Percentiles rank a stretch among this genome's conserved stretches.
Evolutionary conservation across 768 basidiomycete species (phyloP).

Genomic region (Cystobasidium ongulense): DNA sequence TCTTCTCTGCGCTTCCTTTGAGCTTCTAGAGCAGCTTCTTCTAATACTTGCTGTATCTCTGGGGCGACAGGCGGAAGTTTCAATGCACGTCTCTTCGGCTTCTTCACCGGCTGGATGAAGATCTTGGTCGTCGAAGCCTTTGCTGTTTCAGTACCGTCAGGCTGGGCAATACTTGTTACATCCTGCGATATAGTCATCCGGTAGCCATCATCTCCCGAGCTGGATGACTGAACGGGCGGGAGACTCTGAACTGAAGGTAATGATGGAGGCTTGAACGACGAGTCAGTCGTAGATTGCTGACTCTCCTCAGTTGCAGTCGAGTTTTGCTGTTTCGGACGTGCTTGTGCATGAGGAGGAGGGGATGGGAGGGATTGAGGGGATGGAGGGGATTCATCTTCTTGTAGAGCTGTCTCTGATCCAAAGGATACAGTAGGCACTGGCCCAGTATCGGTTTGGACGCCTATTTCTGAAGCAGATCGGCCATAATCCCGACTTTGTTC

Average conservation of each 20-base stretch:
- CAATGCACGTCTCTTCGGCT: not conserved
- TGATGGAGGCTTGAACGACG: not conserved
- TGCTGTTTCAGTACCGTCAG: not conserved
- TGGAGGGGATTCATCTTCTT: not conserved
- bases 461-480: not conserved
- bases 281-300: not conserved
- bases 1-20: not conserved
- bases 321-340: not conserved
- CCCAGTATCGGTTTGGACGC: not conserved
- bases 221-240: not conserved
- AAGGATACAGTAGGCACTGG: not conserved
- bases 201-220: not conserved
- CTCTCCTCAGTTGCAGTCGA: not conserved
- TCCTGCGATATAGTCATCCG: not conserved
- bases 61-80: not conserved
- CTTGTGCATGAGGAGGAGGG: not conserved
- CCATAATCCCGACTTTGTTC: not conserved
- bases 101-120: not conserved
- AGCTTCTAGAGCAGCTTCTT: not conserved
- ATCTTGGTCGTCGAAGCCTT: not conserved
- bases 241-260: not conserved
- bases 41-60: not conserved
- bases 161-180: not conserved
- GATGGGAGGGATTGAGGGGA: not conserved
- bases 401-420: not conserved